Evolutionary conservation across 305 asterid species (phyloP), one percentile per base, ranked within the genome.

Genomic region (Fraxinus platypoda): DNA sequence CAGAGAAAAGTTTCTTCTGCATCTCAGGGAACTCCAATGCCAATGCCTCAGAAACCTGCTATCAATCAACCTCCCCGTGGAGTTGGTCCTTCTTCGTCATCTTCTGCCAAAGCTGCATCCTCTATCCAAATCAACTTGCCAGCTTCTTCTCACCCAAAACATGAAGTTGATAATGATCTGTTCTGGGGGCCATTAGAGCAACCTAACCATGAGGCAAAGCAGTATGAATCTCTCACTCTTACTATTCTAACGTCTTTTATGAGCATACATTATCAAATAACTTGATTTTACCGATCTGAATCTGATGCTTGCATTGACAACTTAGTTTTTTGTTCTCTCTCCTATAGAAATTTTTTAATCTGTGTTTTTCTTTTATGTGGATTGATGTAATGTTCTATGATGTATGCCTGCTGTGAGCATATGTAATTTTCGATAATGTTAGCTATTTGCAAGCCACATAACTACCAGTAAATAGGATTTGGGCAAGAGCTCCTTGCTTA

Each of bases 121-220:
- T 85, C 92, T 54, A 13, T 85, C 72, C 91, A 84, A 41, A 81
- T 75, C 49, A 90, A 83, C 86, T 81, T 85, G 23, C 92, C 86
- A 83, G 77, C 87, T 49, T 49, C 59, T 49, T 49, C 59, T 66
- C 87, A 79, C 26, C 73, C 91, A 23, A 92, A 91, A 78, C 85
- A 85, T 76, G 88, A 86, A 82, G 91, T 85, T 78, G 98, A 94
- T 66, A 95, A 92, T 81, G 98, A 94, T 88, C 81, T 93, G 74
- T 94, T 94, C 86, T 94, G 98, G 97, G 98, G 97, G 17, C 94
- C 96, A 78, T 35, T 88, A 38, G 98, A 94, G 79, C 93, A 90
- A 82, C 90, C 96, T 74, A 91, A 87, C 84, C 87, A 85, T 78
- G 95, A 89, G 83, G 82, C 87, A 25, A 92, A 91, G 83, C 92